Conservation (phyloP, 371 early-diverging fungal genomes). For the Rhizopus arrhizus region DNA sequence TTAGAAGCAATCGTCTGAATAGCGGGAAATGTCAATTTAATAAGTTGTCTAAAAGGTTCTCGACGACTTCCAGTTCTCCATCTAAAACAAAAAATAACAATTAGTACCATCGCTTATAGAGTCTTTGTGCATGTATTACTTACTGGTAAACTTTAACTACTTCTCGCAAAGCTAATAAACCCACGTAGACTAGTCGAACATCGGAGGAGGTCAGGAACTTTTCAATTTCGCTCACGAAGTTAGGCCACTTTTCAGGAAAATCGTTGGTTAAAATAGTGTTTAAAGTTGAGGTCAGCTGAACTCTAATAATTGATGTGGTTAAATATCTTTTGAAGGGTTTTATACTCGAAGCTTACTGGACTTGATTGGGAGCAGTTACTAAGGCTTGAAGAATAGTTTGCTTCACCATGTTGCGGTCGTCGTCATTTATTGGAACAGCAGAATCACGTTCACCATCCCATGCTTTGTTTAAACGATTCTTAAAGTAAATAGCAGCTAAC, state of each 20-base stretch:
- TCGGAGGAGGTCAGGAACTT: conserved; percentile 69
- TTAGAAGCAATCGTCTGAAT: conserved; percentile 70
- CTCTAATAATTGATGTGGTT: conserved; percentile 35
- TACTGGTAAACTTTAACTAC: conserved; percentile 82
- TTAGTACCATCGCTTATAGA: no score
- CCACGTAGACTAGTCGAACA: conserved; percentile 70
- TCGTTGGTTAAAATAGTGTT: conserved; percentile 73
- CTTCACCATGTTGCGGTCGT: conserved; percentile 75
- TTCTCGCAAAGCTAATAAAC: conserved; percentile 77
- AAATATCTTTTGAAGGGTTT: no score
- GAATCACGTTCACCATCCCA: conserved; percentile 65
- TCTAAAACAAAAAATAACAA: conserved; percentile 24
- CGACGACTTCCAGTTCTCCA: conserved; percentile 62
- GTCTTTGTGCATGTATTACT: conserved; percentile 25
- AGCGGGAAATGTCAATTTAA: conserved; percentile 72
- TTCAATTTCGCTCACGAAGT: conserved; percentile 70
- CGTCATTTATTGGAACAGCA: conserved; percentile 61
- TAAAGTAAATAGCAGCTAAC: conserved; percentile 91
- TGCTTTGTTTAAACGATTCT: conserved; percentile 79
- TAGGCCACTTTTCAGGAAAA: conserved; percentile 84
- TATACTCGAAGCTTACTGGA: conserved; percentile 59
- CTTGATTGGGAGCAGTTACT: conserved; percentile 65
- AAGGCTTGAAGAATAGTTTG: conserved; percentile 79
- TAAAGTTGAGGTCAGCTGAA: conserved; percentile 77
- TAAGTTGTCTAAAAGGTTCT: conserved; percentile 65